Conservation (phyloP, 139 green algal genomes). For the Marvania coccoides region DNA sequence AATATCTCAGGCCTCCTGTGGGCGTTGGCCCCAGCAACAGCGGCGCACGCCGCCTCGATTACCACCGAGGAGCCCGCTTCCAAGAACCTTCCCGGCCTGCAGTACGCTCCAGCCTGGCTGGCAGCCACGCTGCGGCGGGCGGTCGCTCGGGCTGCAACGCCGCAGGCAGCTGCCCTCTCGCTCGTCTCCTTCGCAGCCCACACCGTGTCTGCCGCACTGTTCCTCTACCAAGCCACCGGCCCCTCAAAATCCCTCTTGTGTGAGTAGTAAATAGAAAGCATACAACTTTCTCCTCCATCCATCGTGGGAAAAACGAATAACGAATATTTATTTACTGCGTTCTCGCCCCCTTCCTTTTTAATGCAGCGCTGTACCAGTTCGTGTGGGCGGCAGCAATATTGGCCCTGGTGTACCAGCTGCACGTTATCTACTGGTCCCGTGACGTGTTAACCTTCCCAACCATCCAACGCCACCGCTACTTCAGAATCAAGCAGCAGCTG, state of each 20-base stretch:
- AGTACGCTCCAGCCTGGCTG: not conserved
- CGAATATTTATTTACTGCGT: not conserved
- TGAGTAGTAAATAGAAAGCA: too few relatives aligned
- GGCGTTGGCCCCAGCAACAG: conserved; percentile 1
- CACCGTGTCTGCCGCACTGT: not conserved
- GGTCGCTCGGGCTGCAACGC: not conserved
- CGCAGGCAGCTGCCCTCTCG: not conserved
- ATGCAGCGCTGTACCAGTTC: not conserved
- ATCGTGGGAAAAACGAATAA: too few relatives aligned
- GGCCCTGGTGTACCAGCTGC: conserved; percentile 6
- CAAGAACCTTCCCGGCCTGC: not conserved
- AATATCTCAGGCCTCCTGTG: not conserved
- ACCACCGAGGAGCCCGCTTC: not conserved
- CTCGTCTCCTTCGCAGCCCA: not conserved
- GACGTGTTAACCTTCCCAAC: conserved; percentile 34
- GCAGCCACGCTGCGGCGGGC: not conserved
- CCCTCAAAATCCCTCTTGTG: not conserved
- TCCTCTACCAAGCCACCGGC: not conserved
- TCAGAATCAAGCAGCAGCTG: conserved; percentile 24
- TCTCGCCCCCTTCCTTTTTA: not conserved
- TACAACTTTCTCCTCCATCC: too few relatives aligned
- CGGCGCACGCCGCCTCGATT: not conserved
- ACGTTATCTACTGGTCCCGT: conserved; percentile 23
- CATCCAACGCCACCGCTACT: conserved; percentile 38
- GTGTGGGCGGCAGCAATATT: not conserved